These are phyloP conservation scores for Tympanopsis confertula DNA, from an alignment of 2,329 filamentous ascomycete genomes.

Conservation along the genomic window DNA sequence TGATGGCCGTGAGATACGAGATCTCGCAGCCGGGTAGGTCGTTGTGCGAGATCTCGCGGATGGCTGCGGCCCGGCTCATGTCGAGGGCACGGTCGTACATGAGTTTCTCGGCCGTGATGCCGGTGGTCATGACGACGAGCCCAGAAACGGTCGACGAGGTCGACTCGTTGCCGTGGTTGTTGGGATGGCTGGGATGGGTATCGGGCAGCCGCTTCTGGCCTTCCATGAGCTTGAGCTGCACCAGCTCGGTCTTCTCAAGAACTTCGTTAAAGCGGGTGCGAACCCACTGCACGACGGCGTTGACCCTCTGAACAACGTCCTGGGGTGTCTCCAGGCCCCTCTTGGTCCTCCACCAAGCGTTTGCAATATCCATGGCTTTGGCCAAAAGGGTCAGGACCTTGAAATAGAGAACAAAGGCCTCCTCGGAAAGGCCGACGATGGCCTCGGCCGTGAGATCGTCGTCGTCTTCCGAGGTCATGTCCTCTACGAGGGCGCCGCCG, in stretches of 20 bases:
- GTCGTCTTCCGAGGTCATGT: constrained; percentile 49
- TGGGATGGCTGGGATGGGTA: constrained; percentile 78
- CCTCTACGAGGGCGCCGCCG: constrained; percentile 46
- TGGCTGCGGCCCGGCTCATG: constrained; percentile 88
- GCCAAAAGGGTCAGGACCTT: constrained; percentile 83
- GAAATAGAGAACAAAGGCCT: constrained; percentile 89
- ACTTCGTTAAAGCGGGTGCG: constrained; percentile 92
- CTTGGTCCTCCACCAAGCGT: constrained; percentile 78
- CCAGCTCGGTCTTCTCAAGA: constrained; percentile 86
- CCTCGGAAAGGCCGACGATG: constrained; percentile 76
- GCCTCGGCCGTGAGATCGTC: constrained; percentile 77
- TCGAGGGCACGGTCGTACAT: constrained; percentile 97
- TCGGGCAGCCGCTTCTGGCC: constrained; percentile 73
- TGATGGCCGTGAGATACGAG: constrained; percentile 83
- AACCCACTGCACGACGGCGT: constrained; percentile 91
- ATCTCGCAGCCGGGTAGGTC: constrained; percentile 85
- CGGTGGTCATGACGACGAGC: constrained; percentile 72
- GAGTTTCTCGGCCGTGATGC: constrained; percentile 86
- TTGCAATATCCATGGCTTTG: constrained; percentile 91
- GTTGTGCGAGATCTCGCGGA: constrained; percentile 88
- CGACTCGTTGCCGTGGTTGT: constrained; percentile 54
- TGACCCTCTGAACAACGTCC: constrained; percentile 60
- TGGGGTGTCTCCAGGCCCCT: constrained; percentile 48
- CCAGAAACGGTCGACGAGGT: constrained; percentile 57
- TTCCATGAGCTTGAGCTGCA: constrained; percentile 74